A percentile compares a stretch with the other conserved stretches of the same genome.
phyloP scores from a whole-genome alignment of 1,284 basidiomycete species.

The Trichosporon sp. region DNA sequence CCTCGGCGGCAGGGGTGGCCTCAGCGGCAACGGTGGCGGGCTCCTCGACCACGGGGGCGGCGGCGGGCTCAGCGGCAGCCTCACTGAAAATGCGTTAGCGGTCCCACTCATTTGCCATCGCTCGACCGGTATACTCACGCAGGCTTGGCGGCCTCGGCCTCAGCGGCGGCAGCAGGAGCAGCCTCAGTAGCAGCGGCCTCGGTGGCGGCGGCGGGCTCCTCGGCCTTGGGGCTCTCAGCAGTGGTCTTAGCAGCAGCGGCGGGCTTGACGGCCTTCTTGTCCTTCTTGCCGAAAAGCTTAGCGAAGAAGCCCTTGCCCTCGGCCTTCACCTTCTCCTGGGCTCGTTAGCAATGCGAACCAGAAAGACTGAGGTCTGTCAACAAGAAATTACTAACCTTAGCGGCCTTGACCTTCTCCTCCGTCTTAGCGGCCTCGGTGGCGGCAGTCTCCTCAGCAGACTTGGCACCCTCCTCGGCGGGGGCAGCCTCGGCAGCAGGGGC shows the following conservation, averaged over 20 bases:
- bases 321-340: constrained; percentile 17
- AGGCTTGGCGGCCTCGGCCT: constrained; percentile 28
- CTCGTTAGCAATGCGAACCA: constrained; percentile 12
- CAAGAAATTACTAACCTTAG: constrained; percentile 26
- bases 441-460: constrained; percentile 19
- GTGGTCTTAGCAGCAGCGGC: constrained; percentile 2
- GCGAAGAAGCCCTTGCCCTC: constrained; percentile 22
- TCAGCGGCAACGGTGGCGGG: constrained; percentile 13
- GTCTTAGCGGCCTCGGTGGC: constrained; percentile 18
- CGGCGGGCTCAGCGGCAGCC: constrained; percentile 12
- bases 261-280: constrained; percentile 14
- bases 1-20: constrained; percentile 16
- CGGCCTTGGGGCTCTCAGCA: constrained; percentile 12
- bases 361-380: no score
- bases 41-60: constrained; percentile 13
- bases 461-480: background rate
- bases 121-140: constrained; percentile 22
- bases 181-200: constrained; percentile 15
- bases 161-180: constrained; percentile 14
- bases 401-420: constrained; percentile 25
- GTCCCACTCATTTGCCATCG: background rate
- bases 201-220: constrained; percentile 10
- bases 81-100: constrained; percentile 17
- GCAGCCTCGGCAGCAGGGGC: constrained; percentile 23
- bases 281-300: constrained; percentile 21